Evolutionary conservation across 306 rosid species (phyloP), one percentile per base, ranked within the genome.

Genomic region (Quercus dentata): DNA sequence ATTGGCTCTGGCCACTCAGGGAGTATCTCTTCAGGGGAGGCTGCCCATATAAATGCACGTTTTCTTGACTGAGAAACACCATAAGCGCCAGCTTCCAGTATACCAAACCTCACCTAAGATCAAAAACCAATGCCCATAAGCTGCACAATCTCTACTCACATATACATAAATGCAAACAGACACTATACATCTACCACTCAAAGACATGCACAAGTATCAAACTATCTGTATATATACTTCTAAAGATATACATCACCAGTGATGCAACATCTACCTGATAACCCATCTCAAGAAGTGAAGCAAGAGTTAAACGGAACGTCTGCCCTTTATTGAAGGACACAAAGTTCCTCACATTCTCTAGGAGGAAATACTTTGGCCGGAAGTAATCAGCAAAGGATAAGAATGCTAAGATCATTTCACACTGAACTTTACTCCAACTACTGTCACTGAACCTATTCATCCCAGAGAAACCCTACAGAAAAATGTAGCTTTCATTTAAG

Each of bases 1-100:
- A 95, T 84, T 70, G 99, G 99, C 87, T 95, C 98, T 6, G 98
- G 99, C 99, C 99, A 95, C 78, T 93, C 99, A 1, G 99, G 99
- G 65, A 95, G 97, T 56, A 79, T 83, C 75, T 93, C 96, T 41
- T 89, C 94, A 1, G 99, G 98, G 25, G 98, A 87, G 18, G 99
- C 98, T 76, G 99, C 99, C 99, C 99, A 95, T 80, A 95, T 93
- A 79, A 95, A 95, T 72, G 98, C 99, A 76, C 98, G 87, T 81
- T 93, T 95, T 79, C 99, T 84, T 71, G 98, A 95, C 88, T 93
- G 99, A 7, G 99, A 93, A 85, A 95, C 95, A 13, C 99, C 99
- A 80, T 56, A 95, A 71, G 99, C 90, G 70, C 99, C 99, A 41
- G 99, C 99, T 86, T 95, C 99, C 59, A 95, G 87, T 81, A 95